A percentile compares a stretch with the other conserved stretches of the same genome.
Conservation (phyloP, 208 protist genomes). For the Leishmania arabica region DNA sequence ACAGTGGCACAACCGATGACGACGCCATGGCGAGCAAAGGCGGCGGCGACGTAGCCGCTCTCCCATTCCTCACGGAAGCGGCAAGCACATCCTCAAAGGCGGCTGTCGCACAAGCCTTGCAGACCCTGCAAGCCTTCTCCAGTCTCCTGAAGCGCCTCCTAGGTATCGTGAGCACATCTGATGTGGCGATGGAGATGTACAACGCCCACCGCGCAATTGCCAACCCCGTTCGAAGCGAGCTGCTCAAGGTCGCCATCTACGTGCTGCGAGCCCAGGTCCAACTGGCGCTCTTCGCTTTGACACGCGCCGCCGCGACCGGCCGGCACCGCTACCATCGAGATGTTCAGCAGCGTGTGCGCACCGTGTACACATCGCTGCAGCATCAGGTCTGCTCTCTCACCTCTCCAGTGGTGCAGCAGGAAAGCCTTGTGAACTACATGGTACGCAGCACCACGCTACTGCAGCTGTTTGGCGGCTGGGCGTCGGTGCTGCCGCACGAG, state of each 20-base stretch:
- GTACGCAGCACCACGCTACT: slow-evolving; percentile 83
- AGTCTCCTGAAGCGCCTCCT: slow-evolving; percentile 52
- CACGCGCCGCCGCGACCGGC: slow-evolving; percentile 10
- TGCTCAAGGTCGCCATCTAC: slow-evolving; percentile 76
- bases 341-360: slow-evolving; percentile 27
- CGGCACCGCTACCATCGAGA: slow-evolving; percentile 18
- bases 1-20: slow-evolving; percentile 4
- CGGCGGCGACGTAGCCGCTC: neutral
- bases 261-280: slow-evolving; percentile 44
- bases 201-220: slow-evolving; percentile 70
- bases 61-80: neutral
- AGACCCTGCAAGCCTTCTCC: slow-evolving; percentile 25
- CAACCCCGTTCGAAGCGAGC: slow-evolving; percentile 60
- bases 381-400: slow-evolving; percentile 57
- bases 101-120: slow-evolving; percentile 7
- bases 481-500: slow-evolving; percentile 59
- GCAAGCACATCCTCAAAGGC: slow-evolving; percentile 8
- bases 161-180: slow-evolving; percentile 57
- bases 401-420: slow-evolving; percentile 60
- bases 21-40: neutral
- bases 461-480: slow-evolving; percentile 78
- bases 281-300: slow-evolving; percentile 44
- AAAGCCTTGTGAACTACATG: slow-evolving; percentile 74
- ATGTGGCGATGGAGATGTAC: slow-evolving; percentile 85
- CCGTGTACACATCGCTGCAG: slow-evolving; percentile 42